Percentiles rank a stretch among this genome's conserved stretches.
Conservation (phyloP, 192 early-diverging fungal species). For the Glomus cerebriforme region DNA sequence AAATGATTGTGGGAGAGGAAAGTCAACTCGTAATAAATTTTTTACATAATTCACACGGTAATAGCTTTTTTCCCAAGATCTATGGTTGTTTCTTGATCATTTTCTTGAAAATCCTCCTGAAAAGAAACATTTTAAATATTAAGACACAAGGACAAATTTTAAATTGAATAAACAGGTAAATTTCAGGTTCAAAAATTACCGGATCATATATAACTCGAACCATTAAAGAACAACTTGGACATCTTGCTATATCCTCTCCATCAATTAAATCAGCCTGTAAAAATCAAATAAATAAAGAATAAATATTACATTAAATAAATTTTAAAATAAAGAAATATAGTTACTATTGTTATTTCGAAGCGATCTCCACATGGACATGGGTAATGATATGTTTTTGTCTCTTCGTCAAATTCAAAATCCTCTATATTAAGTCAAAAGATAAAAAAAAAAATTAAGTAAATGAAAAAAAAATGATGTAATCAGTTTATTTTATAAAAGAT, state of each 20-base stretch:
- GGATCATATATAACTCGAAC: conserved; percentile 91
- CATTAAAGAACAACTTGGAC: conserved; percentile 92
- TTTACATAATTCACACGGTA: background rate
- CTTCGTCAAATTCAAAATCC: conserved; percentile 93
- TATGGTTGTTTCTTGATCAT: background rate
- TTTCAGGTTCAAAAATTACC: conserved; percentile 22
- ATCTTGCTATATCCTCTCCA: conserved; percentile 87
- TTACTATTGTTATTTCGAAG: conserved; percentile 81
- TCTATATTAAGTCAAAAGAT: conserved; percentile 42
- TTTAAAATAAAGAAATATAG: background rate
- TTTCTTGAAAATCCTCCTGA: conserved; percentile 21
- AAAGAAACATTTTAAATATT: background rate
- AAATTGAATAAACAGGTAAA: no score
- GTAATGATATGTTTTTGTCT: conserved; percentile 79
- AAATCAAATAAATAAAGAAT: background rate
- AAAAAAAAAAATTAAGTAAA: background rate
- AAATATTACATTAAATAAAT: background rate
- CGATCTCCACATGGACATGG: conserved; percentile 98
- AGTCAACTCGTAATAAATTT: no score
- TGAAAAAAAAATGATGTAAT: no score
- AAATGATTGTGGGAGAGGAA: no score
- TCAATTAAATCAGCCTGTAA: conserved; percentile 68
- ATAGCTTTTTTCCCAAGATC: background rate
- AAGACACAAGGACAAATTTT: no score
- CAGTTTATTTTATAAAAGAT: no score